These are phyloP conservation scores for Pichia occidentalis DNA, from an alignment of 805 yeast genomes.

Conservation along the genomic window DNA sequence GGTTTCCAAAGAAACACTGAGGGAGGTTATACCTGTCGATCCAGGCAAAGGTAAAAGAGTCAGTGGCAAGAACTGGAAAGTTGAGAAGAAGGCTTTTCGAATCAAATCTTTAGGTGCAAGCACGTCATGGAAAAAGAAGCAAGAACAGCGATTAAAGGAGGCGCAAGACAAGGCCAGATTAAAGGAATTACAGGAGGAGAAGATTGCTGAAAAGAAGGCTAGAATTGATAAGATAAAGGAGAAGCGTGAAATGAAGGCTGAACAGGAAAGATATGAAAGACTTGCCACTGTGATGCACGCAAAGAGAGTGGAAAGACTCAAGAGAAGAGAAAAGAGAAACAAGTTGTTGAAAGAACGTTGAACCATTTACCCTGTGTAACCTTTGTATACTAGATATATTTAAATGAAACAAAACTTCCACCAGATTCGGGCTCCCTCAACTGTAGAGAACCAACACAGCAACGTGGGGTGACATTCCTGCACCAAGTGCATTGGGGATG, in stretches of 20 bases:
- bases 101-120: constrained; percentile 54
- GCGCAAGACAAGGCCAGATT: constrained; percentile 62
- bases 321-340: constrained; percentile 90
- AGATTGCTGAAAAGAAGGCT: constrained; percentile 50
- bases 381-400: too few relatives aligned
- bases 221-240: constrained; percentile 56
- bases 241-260: constrained; percentile 75
- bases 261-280: constrained; percentile 78
- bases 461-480: too few relatives aligned
- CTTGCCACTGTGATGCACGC: constrained; percentile 85
- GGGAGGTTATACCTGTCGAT: constrained; percentile 13
- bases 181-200: constrained; percentile 71
- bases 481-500: too few relatives aligned
- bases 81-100: constrained; percentile 60
- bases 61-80: constrained; percentile 59
- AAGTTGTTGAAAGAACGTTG: constrained; percentile 83
- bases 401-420: too few relatives aligned
- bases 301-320: constrained; percentile 84
- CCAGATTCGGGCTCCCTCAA: too few relatives aligned
- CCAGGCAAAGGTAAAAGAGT: constrained; percentile 27
- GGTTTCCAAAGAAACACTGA: constrained; percentile 8
- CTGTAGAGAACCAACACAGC: too few relatives aligned
- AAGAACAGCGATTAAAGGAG: constrained; percentile 59
- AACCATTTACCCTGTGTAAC: background rate
- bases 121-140: constrained; percentile 59